Conservation (phyloP, 441 rosid species). For the Breynia disticha region DNA sequence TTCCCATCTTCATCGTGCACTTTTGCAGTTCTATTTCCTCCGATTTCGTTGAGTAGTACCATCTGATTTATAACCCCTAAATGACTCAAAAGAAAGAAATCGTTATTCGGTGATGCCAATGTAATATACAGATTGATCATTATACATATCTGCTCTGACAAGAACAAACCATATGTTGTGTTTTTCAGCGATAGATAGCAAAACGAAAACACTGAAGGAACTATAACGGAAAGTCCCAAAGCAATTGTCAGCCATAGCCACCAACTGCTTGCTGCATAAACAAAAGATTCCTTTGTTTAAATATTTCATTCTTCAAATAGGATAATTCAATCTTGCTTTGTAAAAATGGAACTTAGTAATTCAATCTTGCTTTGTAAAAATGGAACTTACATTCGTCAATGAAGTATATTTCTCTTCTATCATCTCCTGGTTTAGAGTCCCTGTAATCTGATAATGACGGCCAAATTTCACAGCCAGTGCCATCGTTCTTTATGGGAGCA, state of each 20-base stretch:
- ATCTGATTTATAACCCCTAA: background rate
- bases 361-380: too few relatives aligned
- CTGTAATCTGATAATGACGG: conserved; percentile 1
- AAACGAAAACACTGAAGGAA: conserved; percentile 9
- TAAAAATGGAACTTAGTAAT: too few relatives aligned
- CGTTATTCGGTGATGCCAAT: background rate
- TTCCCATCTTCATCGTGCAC: background rate
- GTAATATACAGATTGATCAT: too few relatives aligned
- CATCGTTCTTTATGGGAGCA: conserved; percentile 23
- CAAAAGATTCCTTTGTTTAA: too few relatives aligned
- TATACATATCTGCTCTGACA: too few relatives aligned
- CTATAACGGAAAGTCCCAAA: conserved; percentile 9
- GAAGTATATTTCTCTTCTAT: conserved; percentile 12
- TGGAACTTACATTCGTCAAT: conserved; percentile 9
- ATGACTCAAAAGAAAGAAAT: background rate
- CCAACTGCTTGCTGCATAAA: background rate
- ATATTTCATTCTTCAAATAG: too few relatives aligned
- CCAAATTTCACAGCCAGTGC: conserved; percentile 35
- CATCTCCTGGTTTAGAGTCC: conserved; percentile 3
- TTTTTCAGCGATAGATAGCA: conserved; percentile 16
- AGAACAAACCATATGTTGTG: background rate
- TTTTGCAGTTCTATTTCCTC: background rate
- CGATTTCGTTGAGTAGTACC: background rate
- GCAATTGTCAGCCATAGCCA: conserved; percentile 19
- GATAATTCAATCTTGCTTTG: too few relatives aligned